Evolutionary conservation across 257 asterid species (phyloP).

Genomic region (Solanum piurae): DNA sequence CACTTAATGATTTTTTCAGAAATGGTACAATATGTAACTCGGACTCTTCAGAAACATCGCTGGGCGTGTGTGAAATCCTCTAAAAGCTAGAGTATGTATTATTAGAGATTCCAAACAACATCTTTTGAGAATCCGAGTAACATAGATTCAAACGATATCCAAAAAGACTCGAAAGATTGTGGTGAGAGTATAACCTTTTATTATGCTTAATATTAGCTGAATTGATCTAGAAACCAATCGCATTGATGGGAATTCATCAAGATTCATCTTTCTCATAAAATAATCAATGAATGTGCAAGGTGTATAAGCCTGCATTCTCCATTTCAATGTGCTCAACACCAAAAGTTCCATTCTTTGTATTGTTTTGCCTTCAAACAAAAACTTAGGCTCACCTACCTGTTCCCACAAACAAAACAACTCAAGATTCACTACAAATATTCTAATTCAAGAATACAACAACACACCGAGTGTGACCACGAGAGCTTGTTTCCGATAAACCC

Average conservation of each 20-base stretch:
- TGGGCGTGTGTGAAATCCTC: neutral
- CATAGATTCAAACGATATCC: neutral
- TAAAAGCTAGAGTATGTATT: neutral
- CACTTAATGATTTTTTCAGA: neutral
- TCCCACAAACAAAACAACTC: neutral
- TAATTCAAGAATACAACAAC: neutral
- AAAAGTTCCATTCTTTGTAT: constrained; percentile 69
- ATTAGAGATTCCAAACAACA: neutral
- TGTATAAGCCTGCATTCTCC: constrained; percentile 59
- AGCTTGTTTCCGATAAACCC: neutral
- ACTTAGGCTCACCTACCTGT: constrained; percentile 52
- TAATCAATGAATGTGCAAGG: constrained; percentile 58
- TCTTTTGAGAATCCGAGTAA: neutral
- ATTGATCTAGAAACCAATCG: constrained; percentile 33
- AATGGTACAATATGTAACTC: neutral
- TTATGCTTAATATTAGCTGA: constrained; percentile 37
- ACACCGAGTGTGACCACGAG: neutral
- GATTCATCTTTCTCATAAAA: constrained; percentile 29
- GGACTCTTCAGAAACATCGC: neutral
- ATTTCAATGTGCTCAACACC: constrained; percentile 43
- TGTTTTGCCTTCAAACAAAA: constrained; percentile 46
- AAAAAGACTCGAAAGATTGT: neutral
- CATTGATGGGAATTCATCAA: constrained; percentile 5
- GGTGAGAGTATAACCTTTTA: constrained; percentile 34
- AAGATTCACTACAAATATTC: neutral